A percentile compares a stretch with the other conserved stretches of the same genome.
phyloP scores from a whole-genome alignment of 805 yeast genomes.

The Nakazawaea populi region DNA sequence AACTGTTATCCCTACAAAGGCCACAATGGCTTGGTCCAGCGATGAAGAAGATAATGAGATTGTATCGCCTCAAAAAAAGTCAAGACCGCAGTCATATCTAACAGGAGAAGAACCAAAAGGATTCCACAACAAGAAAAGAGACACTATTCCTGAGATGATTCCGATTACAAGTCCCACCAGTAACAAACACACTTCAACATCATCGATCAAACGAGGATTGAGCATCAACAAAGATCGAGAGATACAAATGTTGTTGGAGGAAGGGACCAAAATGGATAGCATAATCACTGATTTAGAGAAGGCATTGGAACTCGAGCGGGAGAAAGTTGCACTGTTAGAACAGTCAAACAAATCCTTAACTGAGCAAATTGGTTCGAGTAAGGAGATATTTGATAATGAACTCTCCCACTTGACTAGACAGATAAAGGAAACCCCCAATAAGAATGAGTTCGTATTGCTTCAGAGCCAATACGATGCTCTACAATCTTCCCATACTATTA shows the following conservation, averaged over 20 bases:
- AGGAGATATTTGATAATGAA: slow-evolving; percentile 1
- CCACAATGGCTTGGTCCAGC: slow-evolving; percentile 83
- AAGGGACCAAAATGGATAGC: slow-evolving; percentile 44
- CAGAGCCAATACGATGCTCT: slow-evolving; percentile 10
- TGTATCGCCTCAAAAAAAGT: slow-evolving; percentile 11
- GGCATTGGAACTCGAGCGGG: slow-evolving; percentile 13
- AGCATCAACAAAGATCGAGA: slow-evolving; percentile 33
- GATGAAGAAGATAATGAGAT: slow-evolving; percentile 63
- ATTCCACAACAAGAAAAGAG: background rate
- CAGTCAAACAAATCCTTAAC: background rate
- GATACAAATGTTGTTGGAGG: slow-evolving; percentile 36
- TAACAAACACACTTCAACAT: slow-evolving; percentile 1
- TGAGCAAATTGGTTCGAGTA: background rate
- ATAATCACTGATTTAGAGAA: slow-evolving; percentile 32
- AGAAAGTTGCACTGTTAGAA: slow-evolving; percentile 9
- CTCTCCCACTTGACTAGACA: background rate
- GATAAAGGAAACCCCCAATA: slow-evolving; percentile 4
- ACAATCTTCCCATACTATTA: slow-evolving; percentile 5
- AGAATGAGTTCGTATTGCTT: slow-evolving; percentile 2
- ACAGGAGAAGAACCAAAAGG: background rate
- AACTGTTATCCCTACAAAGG: slow-evolving; percentile 78
- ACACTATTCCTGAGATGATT: slow-evolving; percentile 1
- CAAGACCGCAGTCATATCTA: background rate
- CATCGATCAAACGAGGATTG: slow-evolving; percentile 15
- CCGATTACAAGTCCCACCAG: background rate